phyloP scores from a whole-genome alignment of 805 yeast genomes.

The Groenewaldozyma salmanticensis region DNA sequence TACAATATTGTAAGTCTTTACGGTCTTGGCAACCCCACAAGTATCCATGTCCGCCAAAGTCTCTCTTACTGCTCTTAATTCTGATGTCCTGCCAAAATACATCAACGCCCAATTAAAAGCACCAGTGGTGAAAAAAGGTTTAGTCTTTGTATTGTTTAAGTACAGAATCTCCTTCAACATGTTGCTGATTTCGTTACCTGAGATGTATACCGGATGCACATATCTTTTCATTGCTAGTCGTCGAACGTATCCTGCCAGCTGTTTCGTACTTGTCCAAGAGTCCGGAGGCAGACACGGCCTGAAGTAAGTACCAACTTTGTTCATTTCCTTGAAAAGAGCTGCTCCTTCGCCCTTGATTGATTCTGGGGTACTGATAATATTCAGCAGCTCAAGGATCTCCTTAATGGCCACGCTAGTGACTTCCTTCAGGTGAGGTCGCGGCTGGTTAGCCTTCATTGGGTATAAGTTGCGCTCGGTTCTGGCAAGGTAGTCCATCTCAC shows the following conservation, averaged over 20 bases:
- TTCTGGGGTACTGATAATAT: not conserved
- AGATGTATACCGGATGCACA: not conserved
- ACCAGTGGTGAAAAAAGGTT: constrained; percentile 6
- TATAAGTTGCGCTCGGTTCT: not conserved
- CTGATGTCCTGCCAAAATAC: constrained; percentile 11
- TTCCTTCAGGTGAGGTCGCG: not conserved
- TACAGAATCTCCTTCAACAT: constrained; percentile 14
- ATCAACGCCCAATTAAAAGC: constrained; percentile 16
- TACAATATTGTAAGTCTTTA: constrained; percentile 14
- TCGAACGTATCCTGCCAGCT: not conserved
- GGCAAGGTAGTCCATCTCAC: not conserved
- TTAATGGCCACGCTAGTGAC: not conserved
- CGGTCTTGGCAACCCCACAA: constrained; percentile 3
- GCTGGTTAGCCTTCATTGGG: not conserved
- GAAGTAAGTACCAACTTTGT: not conserved
- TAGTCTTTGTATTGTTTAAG: constrained; percentile 12
- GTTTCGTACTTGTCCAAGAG: constrained; percentile 1
- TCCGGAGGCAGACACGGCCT: constrained; percentile 1
- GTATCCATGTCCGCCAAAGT: constrained; percentile 13
- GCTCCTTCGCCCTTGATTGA: not conserved
- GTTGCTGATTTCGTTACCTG: constrained; percentile 1
- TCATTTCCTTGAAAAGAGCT: not conserved
- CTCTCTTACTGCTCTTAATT: constrained; percentile 13
- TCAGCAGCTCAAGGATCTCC: not conserved
- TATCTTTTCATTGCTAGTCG: not conserved